Base-by-base conservation (phyloP, 805 yeast genomes). In the Teunomyces gatunensis region DNA sequence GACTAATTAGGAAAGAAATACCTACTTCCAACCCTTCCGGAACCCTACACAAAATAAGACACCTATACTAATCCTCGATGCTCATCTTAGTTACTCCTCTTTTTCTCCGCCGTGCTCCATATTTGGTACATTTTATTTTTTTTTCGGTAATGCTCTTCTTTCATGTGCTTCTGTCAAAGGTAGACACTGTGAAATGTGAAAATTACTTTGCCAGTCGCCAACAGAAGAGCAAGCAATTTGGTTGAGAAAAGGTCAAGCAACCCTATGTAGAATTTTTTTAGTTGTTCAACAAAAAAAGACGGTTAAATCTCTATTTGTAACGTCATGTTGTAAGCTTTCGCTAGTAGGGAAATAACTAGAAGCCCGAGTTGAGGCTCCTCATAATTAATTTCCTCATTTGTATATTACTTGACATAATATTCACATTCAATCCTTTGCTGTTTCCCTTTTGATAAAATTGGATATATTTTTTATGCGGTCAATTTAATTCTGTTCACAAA, bases 331-430 rank as follows among this genome's bases (percentile, higher is more conserved):
- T 23, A 7, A 13, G 23, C 18, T 10, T 7, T 37, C 15, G 29
- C 25, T 21, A 21, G 17, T 5, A n/a, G 9, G 29, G 6, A 13
- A 6, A n/a, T 9, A 37, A n/a, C 25, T 20, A 37, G 29, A 37
- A 13, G 17, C 28, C 40, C 25, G 10, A 13, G n/a, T n/a, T 23
- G 40, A 6, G 40, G 40, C n/a, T 10, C 25, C 29, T 21, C 28
- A 29, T 9, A n/a, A n/a, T 11, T 17, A 41, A 41, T 41, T 41
- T 27, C 44, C 44, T 20, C 10, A 29, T 41, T 41, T 37, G 29
- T 37, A 37, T 23, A 37, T 37, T 23, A 37, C 28, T 20, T 21
- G 28, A n/a, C 40, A 35, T 6, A 35, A 35, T 20, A 35, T 17
- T 35, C 39, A 35, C 23, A 37, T 37, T 37, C 30, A 27, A 29